phyloP scores from a whole-genome alignment of 495 filamentous ascomycete species.

The Beverwykella pulmonaria region DNA sequence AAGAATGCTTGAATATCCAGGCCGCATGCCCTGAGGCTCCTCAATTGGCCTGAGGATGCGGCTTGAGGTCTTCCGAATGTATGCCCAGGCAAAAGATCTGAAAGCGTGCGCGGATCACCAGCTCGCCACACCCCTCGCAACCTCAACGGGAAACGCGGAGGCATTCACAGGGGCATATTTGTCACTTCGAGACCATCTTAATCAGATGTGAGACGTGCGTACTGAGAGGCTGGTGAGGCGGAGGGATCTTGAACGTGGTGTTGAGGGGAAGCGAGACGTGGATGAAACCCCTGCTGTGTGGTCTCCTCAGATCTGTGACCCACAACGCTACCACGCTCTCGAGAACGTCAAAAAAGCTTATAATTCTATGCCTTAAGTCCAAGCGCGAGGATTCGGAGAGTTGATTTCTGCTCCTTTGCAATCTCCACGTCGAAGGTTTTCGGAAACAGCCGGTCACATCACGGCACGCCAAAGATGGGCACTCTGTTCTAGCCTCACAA shows the following conservation, averaged over 20 bases:
- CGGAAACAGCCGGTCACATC: not conserved
- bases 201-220: not conserved
- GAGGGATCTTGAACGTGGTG: slow-evolving; percentile 8
- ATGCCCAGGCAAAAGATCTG: not conserved
- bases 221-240: slow-evolving; percentile 3
- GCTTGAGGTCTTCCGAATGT: slow-evolving; percentile 6
- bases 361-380: slow-evolving; percentile 5
- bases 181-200: not conserved
- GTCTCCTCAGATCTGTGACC: slow-evolving; percentile 12
- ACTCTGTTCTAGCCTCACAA: slow-evolving; percentile 13
- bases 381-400: slow-evolving; percentile 9
- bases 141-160: not conserved
- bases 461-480: not conserved
- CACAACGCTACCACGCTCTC: not conserved
- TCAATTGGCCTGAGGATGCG: slow-evolving; percentile 6
- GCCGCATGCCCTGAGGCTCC: not conserved
- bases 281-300: slow-evolving; percentile 22
- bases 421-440: not conserved
- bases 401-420: not conserved
- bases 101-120: slow-evolving; percentile 14
- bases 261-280: slow-evolving; percentile 22
- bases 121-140: slow-evolving; percentile 1
- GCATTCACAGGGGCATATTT: slow-evolving; percentile 1
- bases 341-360: not conserved
- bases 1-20: slow-evolving; percentile 19